Conservation (phyloP, 129 eudicot species). For the Arctium lappa region DNA sequence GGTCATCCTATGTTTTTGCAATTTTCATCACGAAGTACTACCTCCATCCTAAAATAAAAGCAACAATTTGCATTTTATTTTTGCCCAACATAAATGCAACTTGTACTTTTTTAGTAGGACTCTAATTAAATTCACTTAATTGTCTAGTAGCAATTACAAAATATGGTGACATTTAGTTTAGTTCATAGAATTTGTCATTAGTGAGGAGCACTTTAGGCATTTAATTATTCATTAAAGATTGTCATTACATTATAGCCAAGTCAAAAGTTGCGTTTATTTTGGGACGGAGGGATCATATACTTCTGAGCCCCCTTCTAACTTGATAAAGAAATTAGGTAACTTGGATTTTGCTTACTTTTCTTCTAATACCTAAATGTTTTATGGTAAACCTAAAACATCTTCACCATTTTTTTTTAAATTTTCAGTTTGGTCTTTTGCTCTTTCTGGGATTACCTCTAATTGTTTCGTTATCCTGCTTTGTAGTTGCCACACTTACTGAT, state of each 20-base stretch:
- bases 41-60: not conserved
- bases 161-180: not conserved
- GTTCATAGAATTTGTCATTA: not conserved
- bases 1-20: not conserved
- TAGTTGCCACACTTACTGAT: not conserved
- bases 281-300: not conserved
- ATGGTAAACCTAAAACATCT: not conserved
- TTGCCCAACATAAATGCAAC: not conserved
- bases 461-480: not conserved
- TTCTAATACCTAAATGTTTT: not conserved
- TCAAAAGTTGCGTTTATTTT: not conserved
- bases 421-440: not conserved
- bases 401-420: not conserved
- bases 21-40: not conserved
- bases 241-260: not conserved
- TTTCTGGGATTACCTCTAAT: not conserved
- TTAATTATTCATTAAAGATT: not conserved
- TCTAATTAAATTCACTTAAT: not conserved
- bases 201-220: not conserved
- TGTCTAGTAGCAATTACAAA: not conserved
- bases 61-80: not conserved
- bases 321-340: not conserved
- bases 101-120: not conserved
- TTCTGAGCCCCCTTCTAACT: not conserved
- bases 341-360: not conserved